These are phyloP conservation scores for Irpex lacteus DNA, from an alignment of 1,284 basidiomycete species.

Conservation along the genomic window DNA sequence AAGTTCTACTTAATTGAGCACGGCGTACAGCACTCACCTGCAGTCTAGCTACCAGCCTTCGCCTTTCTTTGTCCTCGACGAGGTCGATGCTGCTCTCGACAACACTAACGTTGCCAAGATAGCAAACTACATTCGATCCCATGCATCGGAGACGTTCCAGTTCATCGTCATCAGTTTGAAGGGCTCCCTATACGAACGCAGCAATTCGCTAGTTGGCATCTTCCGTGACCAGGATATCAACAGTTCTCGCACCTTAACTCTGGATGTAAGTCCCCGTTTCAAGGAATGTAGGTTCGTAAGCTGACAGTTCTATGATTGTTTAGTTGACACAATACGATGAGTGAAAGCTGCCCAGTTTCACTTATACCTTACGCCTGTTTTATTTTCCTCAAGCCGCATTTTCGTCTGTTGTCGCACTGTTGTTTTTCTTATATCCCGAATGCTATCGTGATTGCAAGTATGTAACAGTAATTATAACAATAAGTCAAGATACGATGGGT, in stretches of 20 bases:
- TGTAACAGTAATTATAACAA: background rate
- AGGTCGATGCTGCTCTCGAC: conserved; percentile 96
- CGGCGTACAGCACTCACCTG: conserved; percentile 10
- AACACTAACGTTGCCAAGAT: conserved; percentile 95
- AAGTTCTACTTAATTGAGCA: conserved; percentile 9
- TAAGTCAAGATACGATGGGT: background rate
- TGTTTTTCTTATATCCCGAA: background rate
- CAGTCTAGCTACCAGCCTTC: conserved; percentile 85
- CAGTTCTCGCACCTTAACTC: conserved; percentile 83
- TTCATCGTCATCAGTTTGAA: conserved; percentile 98
- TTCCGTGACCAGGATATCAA: conserved; percentile 94
- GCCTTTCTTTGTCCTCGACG: conserved; percentile 98
- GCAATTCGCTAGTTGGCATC: conserved; percentile 90
- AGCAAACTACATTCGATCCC: conserved; percentile 84
- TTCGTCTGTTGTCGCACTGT: background rate
- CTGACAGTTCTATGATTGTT: conserved; percentile 5
- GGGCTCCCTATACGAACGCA: conserved; percentile 86
- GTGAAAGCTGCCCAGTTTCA: conserved; percentile 9
- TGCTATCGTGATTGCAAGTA: background rate
- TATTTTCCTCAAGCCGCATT: background rate
- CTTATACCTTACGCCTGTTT: background rate
- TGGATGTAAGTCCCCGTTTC: conserved; percentile 68
- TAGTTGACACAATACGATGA: conserved; percentile 45
- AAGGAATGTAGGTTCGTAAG: background rate
- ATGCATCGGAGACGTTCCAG: conserved; percentile 82